Percentiles rank a stretch among this genome's conserved stretches.
These are phyloP conservation scores for Cytospora leucostoma DNA, from an alignment of 2,329 filamentous ascomycete species.

Conservation along the genomic window DNA sequence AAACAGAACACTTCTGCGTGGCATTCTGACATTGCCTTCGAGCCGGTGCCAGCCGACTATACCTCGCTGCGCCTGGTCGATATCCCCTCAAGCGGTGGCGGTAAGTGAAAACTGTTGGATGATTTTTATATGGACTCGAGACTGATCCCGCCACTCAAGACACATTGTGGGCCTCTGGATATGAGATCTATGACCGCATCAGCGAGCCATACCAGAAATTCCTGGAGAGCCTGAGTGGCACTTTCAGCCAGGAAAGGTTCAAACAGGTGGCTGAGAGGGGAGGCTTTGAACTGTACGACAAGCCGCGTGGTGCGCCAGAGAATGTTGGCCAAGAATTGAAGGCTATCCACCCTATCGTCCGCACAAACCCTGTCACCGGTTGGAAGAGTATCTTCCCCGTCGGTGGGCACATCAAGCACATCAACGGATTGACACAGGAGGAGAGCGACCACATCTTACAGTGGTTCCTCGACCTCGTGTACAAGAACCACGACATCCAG, in stretches of 20 bases:
- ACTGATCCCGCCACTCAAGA: slow-evolving; percentile 34
- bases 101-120: slow-evolving; percentile 31
- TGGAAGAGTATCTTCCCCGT: slow-evolving; percentile 58
- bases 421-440: slow-evolving; percentile 46
- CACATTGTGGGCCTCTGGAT: slow-evolving; percentile 47
- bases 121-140: neutral
- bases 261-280: slow-evolving; percentile 41
- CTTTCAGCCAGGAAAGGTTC: slow-evolving; percentile 46
- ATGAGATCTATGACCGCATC: slow-evolving; percentile 52
- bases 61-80: slow-evolving; percentile 53
- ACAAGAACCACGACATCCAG: slow-evolving; percentile 52
- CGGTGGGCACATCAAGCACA: slow-evolving; percentile 44
- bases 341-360: slow-evolving; percentile 57
- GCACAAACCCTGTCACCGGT: slow-evolving; percentile 64
- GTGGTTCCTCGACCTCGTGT: slow-evolving; percentile 45
- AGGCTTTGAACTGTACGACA: slow-evolving; percentile 47
- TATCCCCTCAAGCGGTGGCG: slow-evolving; percentile 43
- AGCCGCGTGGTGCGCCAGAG: slow-evolving; percentile 52
- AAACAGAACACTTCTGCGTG: slow-evolving; percentile 44
- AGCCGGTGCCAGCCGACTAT: slow-evolving; percentile 55
- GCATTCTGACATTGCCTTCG: slow-evolving; percentile 58
- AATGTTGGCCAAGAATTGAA: slow-evolving; percentile 54
- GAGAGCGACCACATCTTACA: slow-evolving; percentile 46
- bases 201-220: slow-evolving; percentile 50
- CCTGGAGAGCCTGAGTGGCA: slow-evolving; percentile 47